Base-by-base conservation (phyloP, 768 basidiomycete species). In the Xerocomellus dryophilus region DNA sequence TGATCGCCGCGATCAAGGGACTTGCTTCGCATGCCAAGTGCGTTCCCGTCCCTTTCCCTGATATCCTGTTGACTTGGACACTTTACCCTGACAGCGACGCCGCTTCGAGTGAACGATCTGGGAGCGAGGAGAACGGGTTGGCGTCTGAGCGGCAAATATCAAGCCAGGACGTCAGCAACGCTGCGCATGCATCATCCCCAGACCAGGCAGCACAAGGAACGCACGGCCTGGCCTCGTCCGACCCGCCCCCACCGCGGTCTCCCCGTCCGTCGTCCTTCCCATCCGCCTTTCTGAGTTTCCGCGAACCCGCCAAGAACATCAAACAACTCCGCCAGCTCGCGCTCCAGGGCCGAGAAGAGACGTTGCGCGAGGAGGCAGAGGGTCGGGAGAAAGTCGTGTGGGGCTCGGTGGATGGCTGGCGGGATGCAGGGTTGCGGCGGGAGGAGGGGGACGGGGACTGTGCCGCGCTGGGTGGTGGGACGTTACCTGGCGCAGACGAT, bases 321-420 rank as follows among this genome's bases (percentile, higher is more conserved):
- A 60, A 70, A 56, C 46, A 49, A 21, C 71, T 84, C 36, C 75
- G 86, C 10, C 61, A 61, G 50, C 58, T 86, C 25, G 78, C 85
- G 7, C 66, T 73, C 29, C 63, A 70, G 17, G 85, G 84, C 0
- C 71, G 74, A 23, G 57, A 67, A 43, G 71, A 80, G 42, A 74
- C 75, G 4, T 62, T 74, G 46, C 60, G 67, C n/a, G 53, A 74
- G 49, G 65, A 65, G 34, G 73, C 78, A 29, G 71, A 65, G 42
- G 81, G 78, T 0, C 73, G 69, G 61, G 75, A 74, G 27, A 81
- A 79, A 64, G 67, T 81, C 56, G 77, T 81, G 20, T 74, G 68
- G 66, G 70, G 72, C 0, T 46, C 23, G 18, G 58, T 47, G n/a
- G 54, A 59, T 15, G 31, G 43, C 0, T 47, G 17, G 50, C 32